Base-by-base conservation (phyloP, 495 filamentous ascomycete species). In the Letharia lupina region DNA sequence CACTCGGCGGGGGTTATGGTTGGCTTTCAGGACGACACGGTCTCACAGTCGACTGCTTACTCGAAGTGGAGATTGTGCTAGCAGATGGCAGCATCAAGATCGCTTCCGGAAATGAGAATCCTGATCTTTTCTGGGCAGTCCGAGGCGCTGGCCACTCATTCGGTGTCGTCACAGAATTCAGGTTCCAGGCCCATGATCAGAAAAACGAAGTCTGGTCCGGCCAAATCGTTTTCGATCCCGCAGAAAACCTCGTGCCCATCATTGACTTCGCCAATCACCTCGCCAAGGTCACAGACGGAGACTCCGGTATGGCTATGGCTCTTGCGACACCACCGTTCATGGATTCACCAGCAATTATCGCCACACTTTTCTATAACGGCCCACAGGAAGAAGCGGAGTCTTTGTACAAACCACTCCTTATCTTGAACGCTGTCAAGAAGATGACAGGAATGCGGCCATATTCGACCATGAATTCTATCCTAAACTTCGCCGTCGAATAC, bases 1-100 rank as follows among this genome's bases (percentile, higher is more conserved):
- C 82, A 0, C 74, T 87, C 3, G 83, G 84, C 8, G 84, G 84
- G 1, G 84, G 85, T 5, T 82, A 83, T 68, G 84, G 84, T 35
- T 80, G 77, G 73, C 73, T 86, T 12, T 76, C 74, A 57, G 79
- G 79, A 3, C 65, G 73, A 40, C 73, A 84, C 65, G 84, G 83
- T 16, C 75, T 84, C 15, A 77, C 75, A 0, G 79, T 83, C 65
- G 83, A 85, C 73, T 81, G 80, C 66, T 75, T 86, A 1, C 67
- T 84, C 12, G 74, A 75, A 9, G 78, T 75, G 15, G 69, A 75
- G 28, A 75, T 86, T 11, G 82, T 85, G 2, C 75, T 83, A 4
- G 82, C 83, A 7, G 77, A 84, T 61, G 65, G 6, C 75, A 80
- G 59, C 68, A 82, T 63, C 23, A 61, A 2, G 23, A 28, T 28